Conservation (phyloP, 2,329 filamentous ascomycete species). For the Sarocladium strictum region DNA sequence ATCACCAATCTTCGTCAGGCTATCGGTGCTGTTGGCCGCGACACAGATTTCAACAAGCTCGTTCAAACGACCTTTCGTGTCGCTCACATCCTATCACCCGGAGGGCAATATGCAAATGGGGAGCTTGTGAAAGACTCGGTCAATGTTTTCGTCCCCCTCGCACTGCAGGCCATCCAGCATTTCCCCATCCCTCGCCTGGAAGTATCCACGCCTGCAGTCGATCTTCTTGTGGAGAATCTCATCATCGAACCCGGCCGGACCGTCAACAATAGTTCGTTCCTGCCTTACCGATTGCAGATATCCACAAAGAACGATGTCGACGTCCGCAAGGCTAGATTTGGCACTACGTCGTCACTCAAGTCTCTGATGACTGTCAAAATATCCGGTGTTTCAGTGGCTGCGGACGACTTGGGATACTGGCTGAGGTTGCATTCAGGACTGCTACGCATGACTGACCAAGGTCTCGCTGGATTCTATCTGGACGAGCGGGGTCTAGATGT, state of each 20-base stretch:
- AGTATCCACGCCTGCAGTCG: constrained; percentile 73
- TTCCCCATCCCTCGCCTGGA: constrained; percentile 89
- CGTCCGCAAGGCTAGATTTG: constrained; percentile 63
- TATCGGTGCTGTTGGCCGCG: constrained; percentile 61
- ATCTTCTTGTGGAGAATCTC: constrained; percentile 83
- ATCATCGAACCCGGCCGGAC: constrained; percentile 84
- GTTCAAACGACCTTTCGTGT: constrained; percentile 62
- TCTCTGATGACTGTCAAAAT: constrained; percentile 73
- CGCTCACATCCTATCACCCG: constrained; percentile 62
- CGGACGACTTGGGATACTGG: constrained; percentile 87
- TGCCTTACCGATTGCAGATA: constrained; percentile 76
- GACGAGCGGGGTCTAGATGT: constrained; percentile 86
- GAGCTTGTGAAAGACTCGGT: constrained; percentile 70
- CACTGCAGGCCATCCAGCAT: constrained; percentile 75
- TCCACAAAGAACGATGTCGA: constrained; percentile 84
- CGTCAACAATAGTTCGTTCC: constrained; percentile 79
- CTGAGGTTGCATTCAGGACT: constrained; percentile 72
- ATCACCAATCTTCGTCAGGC: constrained; percentile 64
- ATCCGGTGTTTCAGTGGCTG: constrained; percentile 75
- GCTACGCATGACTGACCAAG: constrained; percentile 71
- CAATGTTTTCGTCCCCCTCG: constrained; percentile 73
- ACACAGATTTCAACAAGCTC: constrained; percentile 66
- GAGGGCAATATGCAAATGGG: constrained; percentile 56
- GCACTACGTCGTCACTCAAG: constrained; percentile 58
- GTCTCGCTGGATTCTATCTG: constrained; percentile 78